Percentiles rank a stretch among this genome's conserved stretches.
Conservation (phyloP, 306 rosid genomes). For the Luffa acutangula region DNA sequence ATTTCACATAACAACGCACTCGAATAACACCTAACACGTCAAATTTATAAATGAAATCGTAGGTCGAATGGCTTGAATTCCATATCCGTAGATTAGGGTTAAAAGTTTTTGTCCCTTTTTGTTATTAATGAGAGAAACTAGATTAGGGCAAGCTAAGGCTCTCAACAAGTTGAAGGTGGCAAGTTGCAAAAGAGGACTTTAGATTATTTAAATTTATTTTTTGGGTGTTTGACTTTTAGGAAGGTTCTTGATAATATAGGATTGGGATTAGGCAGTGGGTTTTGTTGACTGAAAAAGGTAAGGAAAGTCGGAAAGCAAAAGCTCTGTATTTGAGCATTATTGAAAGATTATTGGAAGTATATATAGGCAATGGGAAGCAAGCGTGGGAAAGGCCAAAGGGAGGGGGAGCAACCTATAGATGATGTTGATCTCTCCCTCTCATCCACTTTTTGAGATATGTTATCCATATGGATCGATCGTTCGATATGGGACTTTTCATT, state of each 20-base stretch:
- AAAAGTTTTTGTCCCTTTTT: neutral
- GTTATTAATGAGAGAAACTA: neutral
- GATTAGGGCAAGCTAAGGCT: neutral
- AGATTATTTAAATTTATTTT: neutral
- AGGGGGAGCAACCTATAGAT: neutral
- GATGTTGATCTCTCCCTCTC: neutral
- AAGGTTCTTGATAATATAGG: neutral
- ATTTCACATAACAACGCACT: neutral
- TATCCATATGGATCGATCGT: neutral
- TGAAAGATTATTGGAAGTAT: neutral
- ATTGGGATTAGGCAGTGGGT: neutral
- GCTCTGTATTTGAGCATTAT: neutral
- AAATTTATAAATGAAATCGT: neutral
- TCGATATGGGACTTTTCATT: too few relatives aligned
- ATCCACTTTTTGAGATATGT: neutral
- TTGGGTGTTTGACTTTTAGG: neutral
- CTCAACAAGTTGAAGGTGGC: neutral
- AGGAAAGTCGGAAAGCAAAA: neutral
- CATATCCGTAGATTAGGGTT: neutral
- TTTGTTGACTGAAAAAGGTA: constrained; percentile 7
- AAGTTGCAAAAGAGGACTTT: constrained; percentile 5
- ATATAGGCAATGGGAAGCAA: neutral
- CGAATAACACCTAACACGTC: neutral
- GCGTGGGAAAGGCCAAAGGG: neutral
- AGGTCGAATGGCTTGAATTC: neutral